Evolutionary conservation across 2,329 filamentous ascomycete species (phyloP).

Genomic region (Aspergillus sp.): DNA sequence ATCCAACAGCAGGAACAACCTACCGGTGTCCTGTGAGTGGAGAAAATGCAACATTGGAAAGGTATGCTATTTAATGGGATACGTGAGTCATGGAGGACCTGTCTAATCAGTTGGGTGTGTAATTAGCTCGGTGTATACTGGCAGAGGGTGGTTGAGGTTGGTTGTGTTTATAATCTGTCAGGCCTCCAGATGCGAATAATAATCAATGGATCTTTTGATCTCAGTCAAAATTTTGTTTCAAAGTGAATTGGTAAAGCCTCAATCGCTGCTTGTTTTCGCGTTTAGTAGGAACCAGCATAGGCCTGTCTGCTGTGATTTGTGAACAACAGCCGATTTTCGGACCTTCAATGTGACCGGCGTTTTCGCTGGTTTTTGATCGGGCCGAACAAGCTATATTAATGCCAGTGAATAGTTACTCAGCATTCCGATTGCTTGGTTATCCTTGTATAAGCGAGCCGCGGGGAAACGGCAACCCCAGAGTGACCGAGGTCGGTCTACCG

Average conservation of each 20-base stretch:
- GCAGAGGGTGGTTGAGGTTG: background rate
- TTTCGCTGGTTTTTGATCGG: background rate
- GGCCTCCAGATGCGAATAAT: background rate
- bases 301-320: too few species aligned
- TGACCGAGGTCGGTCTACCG: conserved; percentile 14
- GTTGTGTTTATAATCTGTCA: background rate
- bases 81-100: background rate
- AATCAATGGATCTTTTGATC: background rate
- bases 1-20: conserved; percentile 9
- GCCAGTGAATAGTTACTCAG: background rate
- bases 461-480: conserved; percentile 15
- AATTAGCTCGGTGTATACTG: background rate
- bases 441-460: conserved; percentile 8
- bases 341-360: background rate
- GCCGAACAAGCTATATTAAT: background rate
- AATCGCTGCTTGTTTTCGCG: too few species aligned
- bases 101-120: background rate
- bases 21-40: background rate
- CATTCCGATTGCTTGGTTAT: background rate
- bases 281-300: too few species aligned
- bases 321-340: background rate
- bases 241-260: too few species aligned
- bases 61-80: background rate
- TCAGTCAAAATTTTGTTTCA: background rate
- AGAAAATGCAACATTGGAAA: too few species aligned